Conservation (phyloP, 768 basidiomycete species). For the Leccinum olivaceopallidum region DNA sequence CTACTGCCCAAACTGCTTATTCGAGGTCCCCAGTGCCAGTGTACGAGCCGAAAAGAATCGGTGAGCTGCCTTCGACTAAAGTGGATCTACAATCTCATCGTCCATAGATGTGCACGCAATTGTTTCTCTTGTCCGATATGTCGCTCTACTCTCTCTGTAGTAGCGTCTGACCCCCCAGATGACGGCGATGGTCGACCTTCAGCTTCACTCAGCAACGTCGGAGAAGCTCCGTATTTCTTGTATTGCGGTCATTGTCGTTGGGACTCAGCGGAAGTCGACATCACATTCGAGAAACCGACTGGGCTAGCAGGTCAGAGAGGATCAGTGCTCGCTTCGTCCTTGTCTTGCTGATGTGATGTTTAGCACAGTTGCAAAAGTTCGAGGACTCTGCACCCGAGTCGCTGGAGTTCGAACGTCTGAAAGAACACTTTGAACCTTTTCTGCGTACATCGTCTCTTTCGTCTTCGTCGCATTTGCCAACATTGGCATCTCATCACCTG, state of each 20-base stretch:
- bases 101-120: slow-evolving; percentile 87
- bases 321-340: not conserved
- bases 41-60: slow-evolving; percentile 98
- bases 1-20: slow-evolving; percentile 97
- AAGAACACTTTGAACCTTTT: slow-evolving; percentile 97
- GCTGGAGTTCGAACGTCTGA: slow-evolving; percentile 90
- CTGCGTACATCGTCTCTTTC: slow-evolving; percentile 80
- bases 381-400: slow-evolving; percentile 85
- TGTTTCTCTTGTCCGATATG: slow-evolving; percentile 98
- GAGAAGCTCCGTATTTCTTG: slow-evolving; percentile 88
- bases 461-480: slow-evolving; percentile 57
- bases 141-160: slow-evolving; percentile 84
- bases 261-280: slow-evolving; percentile 90
- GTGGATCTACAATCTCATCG: slow-evolving; percentile 1
- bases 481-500: slow-evolving; percentile 62
- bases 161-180: slow-evolving; percentile 82
- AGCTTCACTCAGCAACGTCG: slow-evolving; percentile 57
- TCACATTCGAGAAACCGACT: slow-evolving; percentile 95
- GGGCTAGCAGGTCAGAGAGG: slow-evolving; percentile 81
- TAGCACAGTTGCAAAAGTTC: slow-evolving; percentile 88
- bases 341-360: slow-evolving; percentile 4
- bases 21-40: slow-evolving; percentile 97
- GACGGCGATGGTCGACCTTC: slow-evolving; percentile 54
- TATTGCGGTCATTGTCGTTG: slow-evolving; percentile 93
- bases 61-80: slow-evolving; percentile 39